phyloP scores from a whole-genome alignment of 2,329 filamentous ascomycete species.

The Metarhizium sp. region DNA sequence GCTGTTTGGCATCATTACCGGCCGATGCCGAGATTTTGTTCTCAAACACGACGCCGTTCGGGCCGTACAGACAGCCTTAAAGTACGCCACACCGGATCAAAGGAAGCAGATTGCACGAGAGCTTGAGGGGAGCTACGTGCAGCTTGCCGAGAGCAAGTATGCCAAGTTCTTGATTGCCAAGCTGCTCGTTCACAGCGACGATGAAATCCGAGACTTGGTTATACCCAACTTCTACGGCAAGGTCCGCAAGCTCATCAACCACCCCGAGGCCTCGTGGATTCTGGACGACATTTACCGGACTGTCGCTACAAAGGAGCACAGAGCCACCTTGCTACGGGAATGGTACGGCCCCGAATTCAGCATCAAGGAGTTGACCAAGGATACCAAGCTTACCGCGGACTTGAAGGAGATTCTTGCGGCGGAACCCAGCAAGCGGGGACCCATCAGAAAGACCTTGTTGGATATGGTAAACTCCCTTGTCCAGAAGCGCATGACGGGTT shows the following conservation, averaged over 20 bases:
- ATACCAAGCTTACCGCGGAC: slow-evolving; percentile 52
- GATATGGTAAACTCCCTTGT: slow-evolving; percentile 86
- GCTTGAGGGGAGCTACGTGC: slow-evolving; percentile 72
- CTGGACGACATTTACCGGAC: slow-evolving; percentile 92
- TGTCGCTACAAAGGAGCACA: slow-evolving; percentile 78
- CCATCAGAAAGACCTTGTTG: slow-evolving; percentile 77
- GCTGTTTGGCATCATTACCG: slow-evolving; percentile 84
- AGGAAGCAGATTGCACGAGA: slow-evolving; percentile 79
- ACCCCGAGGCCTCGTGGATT: slow-evolving; percentile 95
- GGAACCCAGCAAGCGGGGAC: slow-evolving; percentile 74
- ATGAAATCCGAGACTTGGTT: slow-evolving; percentile 78
- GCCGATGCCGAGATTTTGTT: slow-evolving; percentile 87
- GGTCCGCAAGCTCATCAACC: slow-evolving; percentile 87
- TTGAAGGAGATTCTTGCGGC: slow-evolving; percentile 65
- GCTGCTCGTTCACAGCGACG: slow-evolving; percentile 83
- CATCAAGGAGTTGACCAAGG: slow-evolving; percentile 55
- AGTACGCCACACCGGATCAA: slow-evolving; percentile 82
- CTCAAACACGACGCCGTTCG: slow-evolving; percentile 98
- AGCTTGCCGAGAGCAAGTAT: slow-evolving; percentile 88
- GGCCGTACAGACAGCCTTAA: slow-evolving; percentile 92
- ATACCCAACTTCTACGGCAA: slow-evolving; percentile 93
- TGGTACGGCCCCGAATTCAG: slow-evolving; percentile 96
- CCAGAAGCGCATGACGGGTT: slow-evolving; percentile 93
- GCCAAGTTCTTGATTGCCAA: slow-evolving; percentile 97
- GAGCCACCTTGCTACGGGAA: slow-evolving; percentile 74